Evolutionary conservation across 495 filamentous ascomycete genomes (phyloP).

Genomic region (Immersiella caudata): DNA sequence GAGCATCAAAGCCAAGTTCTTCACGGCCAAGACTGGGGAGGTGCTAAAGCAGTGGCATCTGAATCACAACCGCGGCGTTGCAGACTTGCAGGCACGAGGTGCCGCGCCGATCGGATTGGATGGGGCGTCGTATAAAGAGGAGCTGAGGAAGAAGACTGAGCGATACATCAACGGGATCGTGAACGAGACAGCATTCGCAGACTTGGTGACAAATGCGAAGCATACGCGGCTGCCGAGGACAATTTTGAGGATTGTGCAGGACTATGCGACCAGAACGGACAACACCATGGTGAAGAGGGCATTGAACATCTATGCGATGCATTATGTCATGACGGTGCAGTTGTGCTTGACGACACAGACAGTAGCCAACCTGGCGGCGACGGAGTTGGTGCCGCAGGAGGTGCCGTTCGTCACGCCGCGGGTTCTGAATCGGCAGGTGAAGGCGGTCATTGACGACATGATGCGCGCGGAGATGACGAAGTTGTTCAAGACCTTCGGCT

Average conservation of each 20-base stretch:
- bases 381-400: slow-evolving; percentile 38
- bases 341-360: slow-evolving; percentile 49
- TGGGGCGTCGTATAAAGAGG: slow-evolving; percentile 35
- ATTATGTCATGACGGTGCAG: slow-evolving; percentile 54
- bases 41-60: slow-evolving; percentile 52
- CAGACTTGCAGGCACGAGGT: slow-evolving; percentile 39
- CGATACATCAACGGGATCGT: slow-evolving; percentile 51
- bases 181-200: slow-evolving; percentile 43
- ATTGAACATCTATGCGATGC: slow-evolving; percentile 53
- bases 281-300: slow-evolving; percentile 48
- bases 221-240: slow-evolving; percentile 45
- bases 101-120: slow-evolving; percentile 53
- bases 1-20: slow-evolving; percentile 48
- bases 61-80: slow-evolving; percentile 32
- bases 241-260: slow-evolving; percentile 47
- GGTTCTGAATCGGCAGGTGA: slow-evolving; percentile 56
- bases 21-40: slow-evolving; percentile 47
- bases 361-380: slow-evolving; percentile 39
- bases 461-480: slow-evolving; percentile 46
- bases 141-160: slow-evolving; percentile 42
- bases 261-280: slow-evolving; percentile 41
- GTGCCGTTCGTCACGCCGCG: slow-evolving; percentile 49
- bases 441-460: slow-evolving; percentile 54
- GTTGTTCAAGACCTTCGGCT: slow-evolving; percentile 51
- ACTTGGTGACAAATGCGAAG: slow-evolving; percentile 47